A percentile compares a stretch with the other conserved stretches of the same genome.
These are phyloP conservation scores for Penicillium macrosclerotiorum DNA, from an alignment of 495 filamentous ascomycete species.

Conservation along the genomic window DNA sequence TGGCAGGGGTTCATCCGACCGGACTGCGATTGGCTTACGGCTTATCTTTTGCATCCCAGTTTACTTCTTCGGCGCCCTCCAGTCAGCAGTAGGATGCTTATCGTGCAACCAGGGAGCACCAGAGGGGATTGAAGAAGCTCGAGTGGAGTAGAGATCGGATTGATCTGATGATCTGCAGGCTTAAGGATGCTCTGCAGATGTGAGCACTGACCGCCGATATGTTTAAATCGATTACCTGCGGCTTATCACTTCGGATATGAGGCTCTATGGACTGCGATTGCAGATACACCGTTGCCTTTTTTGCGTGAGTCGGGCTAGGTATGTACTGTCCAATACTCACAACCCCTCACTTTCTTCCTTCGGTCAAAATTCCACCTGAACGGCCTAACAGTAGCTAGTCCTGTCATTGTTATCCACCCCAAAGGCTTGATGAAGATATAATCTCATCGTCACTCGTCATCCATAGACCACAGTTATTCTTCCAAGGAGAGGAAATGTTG, in stretches of 20 bases:
- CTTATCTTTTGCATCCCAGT: no score
- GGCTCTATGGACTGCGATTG: background rate
- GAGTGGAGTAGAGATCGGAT: background rate
- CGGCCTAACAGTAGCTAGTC: no score
- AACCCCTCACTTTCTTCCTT: no score
- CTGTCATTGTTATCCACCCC: no score
- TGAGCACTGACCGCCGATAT: background rate
- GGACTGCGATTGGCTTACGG: background rate
- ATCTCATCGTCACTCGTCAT: no score
- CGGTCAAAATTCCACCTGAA: no score
- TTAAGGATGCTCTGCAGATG: background rate
- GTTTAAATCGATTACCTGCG: background rate
- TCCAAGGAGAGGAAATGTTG: no score
- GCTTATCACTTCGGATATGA: background rate
- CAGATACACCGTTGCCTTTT: no score
- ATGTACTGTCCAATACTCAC: background rate
- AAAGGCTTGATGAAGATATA: no score
- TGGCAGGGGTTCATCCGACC: constrained; percentile 12
- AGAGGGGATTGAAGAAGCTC: background rate
- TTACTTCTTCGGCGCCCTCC: background rate
- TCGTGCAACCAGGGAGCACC: background rate
- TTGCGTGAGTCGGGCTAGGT: no score
- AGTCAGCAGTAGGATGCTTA: background rate
- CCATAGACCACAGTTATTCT: no score
- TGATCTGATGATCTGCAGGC: constrained; percentile 5